Percentiles rank a stretch among this genome's conserved stretches.
phyloP scores from a whole-genome alignment of 768 basidiomycete genomes.

The Auricularia sp. region DNA sequence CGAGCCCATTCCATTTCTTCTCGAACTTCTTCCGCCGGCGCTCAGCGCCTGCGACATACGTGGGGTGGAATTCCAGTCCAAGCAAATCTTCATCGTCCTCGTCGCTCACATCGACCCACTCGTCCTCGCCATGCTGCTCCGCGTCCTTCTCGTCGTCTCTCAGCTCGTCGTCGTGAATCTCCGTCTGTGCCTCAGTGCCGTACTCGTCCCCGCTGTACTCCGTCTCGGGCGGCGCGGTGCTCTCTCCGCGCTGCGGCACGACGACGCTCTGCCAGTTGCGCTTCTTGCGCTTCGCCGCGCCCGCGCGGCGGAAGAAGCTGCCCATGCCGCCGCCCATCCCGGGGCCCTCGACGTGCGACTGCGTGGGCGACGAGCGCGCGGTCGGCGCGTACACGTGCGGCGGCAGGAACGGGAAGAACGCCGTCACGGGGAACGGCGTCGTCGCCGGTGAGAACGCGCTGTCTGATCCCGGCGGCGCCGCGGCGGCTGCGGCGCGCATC shows the following conservation, averaged over 20 bases:
- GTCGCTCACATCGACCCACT: constrained; percentile 2
- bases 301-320: constrained; percentile 12
- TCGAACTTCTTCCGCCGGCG: constrained; percentile 68
- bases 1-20: constrained; percentile 61
- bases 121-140: background rate
- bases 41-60: constrained; percentile 53
- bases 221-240: constrained; percentile 30
- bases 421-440: background rate
- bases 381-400: background rate
- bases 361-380: background rate
- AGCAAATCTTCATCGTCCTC: constrained; percentile 29
- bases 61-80: constrained; percentile 68
- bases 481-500: background rate
- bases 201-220: background rate
- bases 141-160: constrained; percentile 11
- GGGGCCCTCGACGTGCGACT: background rate
- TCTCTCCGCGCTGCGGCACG: background rate
- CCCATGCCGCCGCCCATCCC: background rate
- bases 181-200: constrained; percentile 7
- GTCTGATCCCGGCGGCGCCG: background rate
- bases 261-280: constrained; percentile 9
- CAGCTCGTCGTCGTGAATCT: constrained; percentile 64
- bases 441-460: background rate
- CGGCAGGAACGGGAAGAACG: background rate
- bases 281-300: constrained; percentile 23